Base-by-base conservation (phyloP, 139 green algal genomes). In the Trebouxia sp. region DNA sequence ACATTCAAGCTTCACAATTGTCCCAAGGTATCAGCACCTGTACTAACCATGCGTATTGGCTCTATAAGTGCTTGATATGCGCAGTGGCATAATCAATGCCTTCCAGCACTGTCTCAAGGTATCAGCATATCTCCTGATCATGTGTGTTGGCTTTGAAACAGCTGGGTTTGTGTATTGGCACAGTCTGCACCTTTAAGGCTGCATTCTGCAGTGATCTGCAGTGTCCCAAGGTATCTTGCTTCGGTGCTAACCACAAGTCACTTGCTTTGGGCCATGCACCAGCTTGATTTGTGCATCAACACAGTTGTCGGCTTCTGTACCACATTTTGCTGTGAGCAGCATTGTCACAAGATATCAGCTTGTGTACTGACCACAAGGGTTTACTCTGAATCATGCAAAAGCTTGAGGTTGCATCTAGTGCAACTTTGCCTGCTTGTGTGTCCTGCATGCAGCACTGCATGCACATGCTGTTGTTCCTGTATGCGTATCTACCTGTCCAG, bases 1-100 rank as follows among this genome's bases (percentile, higher is more conserved):
- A 55, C 47, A 0, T 72, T 86, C 17, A 58, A 43, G 35, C 82
- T 86, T 42, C 78, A 81, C 67, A 81, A 86, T 55, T 86, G 82
- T 69, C 78, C 78, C 0, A 66, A 75, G 42, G 72, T 86, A 35
- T 62, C 42, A 24, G 48, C 82, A 20, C 1, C 48, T 3, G 47
- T 26, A 5, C 41, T 83, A 9, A 20, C 79, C 41, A 37, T 75
- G 65, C 76, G 70, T 7, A 65, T n/a, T 41, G 30, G 28, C 30
- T n/a, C n/a, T n/a, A n/a, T n/a, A n/a, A n/a, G n/a, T n/a, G n/a
- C n/a, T n/a, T n/a, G n/a, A n/a, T 15, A 56, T 56, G 48, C 14
- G 48, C 15, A 26, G 12, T 56, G 48, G 14, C 48, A 12, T 15
- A 26, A 26, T 12, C 15, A 15, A 26, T 56, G 12, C 12, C 48